Conservation (phyloP, 1,284 basidiomycete species). For the Sporisorium iseilematis-ciliati region DNA sequence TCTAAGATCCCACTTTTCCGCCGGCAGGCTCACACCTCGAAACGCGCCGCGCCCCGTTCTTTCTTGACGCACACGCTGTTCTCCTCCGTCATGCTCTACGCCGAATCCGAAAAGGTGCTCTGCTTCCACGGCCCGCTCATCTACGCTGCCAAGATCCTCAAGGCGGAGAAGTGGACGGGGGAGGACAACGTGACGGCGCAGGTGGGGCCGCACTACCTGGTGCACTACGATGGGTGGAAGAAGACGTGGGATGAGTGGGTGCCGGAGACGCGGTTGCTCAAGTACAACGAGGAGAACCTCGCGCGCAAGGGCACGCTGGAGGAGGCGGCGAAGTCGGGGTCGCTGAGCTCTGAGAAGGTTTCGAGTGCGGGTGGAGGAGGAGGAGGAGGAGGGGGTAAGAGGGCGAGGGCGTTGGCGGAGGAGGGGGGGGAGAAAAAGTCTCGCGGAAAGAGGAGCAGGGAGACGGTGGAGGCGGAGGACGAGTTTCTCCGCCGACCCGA, state of each 20-base stretch:
- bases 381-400: constrained; percentile 3
- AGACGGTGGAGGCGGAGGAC: constrained; percentile 70
- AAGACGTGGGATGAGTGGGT: constrained; percentile 99
- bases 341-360: no score
- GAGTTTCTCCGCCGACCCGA: constrained; percentile 81
- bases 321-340: constrained; percentile 67
- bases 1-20: no score
- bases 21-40: no score
- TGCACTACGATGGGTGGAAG: constrained; percentile 99
- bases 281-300: constrained; percentile 86
- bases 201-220: constrained; percentile 86
- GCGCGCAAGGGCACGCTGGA: constrained; percentile 76
- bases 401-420: neutral
- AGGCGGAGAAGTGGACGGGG: constrained; percentile 82
- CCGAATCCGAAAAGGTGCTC: constrained; percentile 82
- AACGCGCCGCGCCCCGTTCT: neutral
- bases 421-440: no score
- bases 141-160: constrained; percentile 94
- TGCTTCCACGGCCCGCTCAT: constrained; percentile 95
- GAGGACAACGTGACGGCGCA: constrained; percentile 76
- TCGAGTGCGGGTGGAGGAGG: constrained; percentile 40
- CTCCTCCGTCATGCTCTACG: constrained; percentile 68
- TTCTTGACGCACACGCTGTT: neutral
- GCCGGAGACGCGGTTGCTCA: constrained; percentile 82
- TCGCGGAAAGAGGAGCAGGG: constrained; percentile 40